Percentiles rank a stretch among this genome's conserved stretches.
Evolutionary conservation across 1,284 basidiomycete genomes (phyloP).

Genomic region (Naganishia albida): DNA sequence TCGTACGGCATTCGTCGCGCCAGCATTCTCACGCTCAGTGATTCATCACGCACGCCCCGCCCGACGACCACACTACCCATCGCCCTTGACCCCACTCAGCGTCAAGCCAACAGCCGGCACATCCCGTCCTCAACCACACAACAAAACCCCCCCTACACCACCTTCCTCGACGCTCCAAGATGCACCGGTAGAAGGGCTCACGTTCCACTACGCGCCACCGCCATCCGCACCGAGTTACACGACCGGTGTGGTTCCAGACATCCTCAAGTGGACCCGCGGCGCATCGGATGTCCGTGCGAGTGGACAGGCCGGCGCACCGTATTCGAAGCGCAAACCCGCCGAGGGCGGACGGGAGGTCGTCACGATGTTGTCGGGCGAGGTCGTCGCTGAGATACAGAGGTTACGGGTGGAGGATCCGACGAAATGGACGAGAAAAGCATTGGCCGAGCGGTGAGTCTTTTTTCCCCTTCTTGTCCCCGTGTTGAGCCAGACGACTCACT

Average conservation of each 20-base stretch:
- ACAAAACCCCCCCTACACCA: slow-evolving; percentile 19
- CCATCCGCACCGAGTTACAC: slow-evolving; percentile 48
- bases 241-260: slow-evolving; percentile 42
- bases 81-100: slow-evolving; percentile 40
- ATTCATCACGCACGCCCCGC: slow-evolving; percentile 43
- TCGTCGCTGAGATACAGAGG: slow-evolving; percentile 39
- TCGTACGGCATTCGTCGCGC: background rate
- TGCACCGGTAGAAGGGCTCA: slow-evolving; percentile 34
- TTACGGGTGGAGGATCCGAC: slow-evolving; percentile 38
- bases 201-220: slow-evolving; percentile 49
- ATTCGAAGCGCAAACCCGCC: slow-evolving; percentile 42
- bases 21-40: slow-evolving; percentile 21
- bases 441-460: slow-evolving; percentile 45
- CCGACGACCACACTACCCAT: slow-evolving; percentile 41
- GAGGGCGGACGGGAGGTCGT: slow-evolving; percentile 30
- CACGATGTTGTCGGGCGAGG: slow-evolving; percentile 38
- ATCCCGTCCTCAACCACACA: slow-evolving; percentile 38
- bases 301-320: slow-evolving; percentile 32
- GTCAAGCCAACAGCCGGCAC: slow-evolving; percentile 46
- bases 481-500: slow-evolving; percentile 36
- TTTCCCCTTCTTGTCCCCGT: background rate
- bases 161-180: slow-evolving; percentile 28
- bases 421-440: slow-evolving; percentile 40
- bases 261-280: slow-evolving; percentile 46
- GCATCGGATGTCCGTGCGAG: slow-evolving; percentile 32